Base-by-base conservation (phyloP, 352 stramenopile species). In the Globisporangium cystogenes region DNA sequence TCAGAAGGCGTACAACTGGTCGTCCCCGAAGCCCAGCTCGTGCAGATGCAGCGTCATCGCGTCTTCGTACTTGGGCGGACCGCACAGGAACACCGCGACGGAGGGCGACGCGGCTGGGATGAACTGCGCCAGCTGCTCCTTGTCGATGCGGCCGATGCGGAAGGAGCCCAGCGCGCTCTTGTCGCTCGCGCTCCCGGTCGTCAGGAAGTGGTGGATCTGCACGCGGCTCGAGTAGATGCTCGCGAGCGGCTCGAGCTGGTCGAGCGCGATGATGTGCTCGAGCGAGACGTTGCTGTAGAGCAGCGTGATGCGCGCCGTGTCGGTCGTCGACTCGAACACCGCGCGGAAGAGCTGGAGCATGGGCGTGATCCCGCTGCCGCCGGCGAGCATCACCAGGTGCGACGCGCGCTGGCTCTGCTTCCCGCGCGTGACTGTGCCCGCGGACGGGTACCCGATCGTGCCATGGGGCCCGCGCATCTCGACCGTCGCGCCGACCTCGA, bases 331-430 rank as follows among this genome's bases (percentile, higher is more conserved):
- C 53, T 93, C 81, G 47, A 93, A 71, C 29, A 79, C 64, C 7
- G 73, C 73, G 23, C 82, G 79, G 31, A 93, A 73, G 27, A 95
- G 53, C 58, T 93, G 79, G 27, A 95, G 78, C 82, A 95, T 92
- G 0, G 84, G 84, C 10, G 82, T 74, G 53, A 95, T 89, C 50
- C 84, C 84, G 21, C 72, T 91, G 7, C 84, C 84, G 0, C 74
- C 84, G 50, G 84, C 81, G 58, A 95, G 55, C 53, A 93, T 65
- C 36, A 90, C 78, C 29, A 92, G 55, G 44, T 95, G 78, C n/a
- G 53, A 61, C 20, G 77, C 72, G 33, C 83, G 39, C 40, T 83
- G 75, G 2, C 60, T 48, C 31, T 76, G 75, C 27, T 67, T 66
- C 15, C 73, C 69, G 29, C 71, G 67, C 15, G 70, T 83, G 48